phyloP scores from a whole-genome alignment of 805 yeast genomes.

The Candida bentonensis region DNA sequence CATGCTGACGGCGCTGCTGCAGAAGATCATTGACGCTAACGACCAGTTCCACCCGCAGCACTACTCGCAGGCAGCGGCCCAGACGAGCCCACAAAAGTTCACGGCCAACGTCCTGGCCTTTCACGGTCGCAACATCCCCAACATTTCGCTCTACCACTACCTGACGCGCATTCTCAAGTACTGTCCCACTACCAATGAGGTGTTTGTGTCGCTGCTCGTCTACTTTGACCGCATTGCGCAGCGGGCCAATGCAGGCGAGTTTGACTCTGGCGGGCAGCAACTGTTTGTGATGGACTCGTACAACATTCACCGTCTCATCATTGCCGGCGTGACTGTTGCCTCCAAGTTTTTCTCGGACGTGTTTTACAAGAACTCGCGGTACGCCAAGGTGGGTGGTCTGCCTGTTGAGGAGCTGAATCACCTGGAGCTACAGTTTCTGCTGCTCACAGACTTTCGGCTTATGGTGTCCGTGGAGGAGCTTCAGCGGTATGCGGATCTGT shows the following conservation, averaged over 20 bases:
- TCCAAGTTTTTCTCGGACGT: constrained; percentile 91
- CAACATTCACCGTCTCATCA: constrained; percentile 85
- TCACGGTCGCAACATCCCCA: constrained; percentile 93
- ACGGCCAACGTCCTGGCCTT: constrained; percentile 49
- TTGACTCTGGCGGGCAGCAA: constrained; percentile 13
- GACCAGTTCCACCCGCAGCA: constrained; percentile 68
- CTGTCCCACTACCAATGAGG: constrained; percentile 98
- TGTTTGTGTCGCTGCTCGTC: constrained; percentile 75
- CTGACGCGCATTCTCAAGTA: constrained; percentile 82
- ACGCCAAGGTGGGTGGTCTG: constrained; percentile 87
- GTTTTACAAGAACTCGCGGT: constrained; percentile 84
- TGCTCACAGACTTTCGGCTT: constrained; percentile 72
- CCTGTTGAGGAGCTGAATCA: constrained; percentile 74
- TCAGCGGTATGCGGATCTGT: constrained; percentile 76
- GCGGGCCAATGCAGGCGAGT: constrained; percentile 38
- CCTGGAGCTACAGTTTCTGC: constrained; percentile 76
- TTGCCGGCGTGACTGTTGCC: constrained; percentile 90
- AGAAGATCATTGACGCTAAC: constrained; percentile 80
- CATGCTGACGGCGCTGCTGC: constrained; percentile 76
- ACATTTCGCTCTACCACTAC: constrained; percentile 83
- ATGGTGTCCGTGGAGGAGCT: constrained; percentile 83
- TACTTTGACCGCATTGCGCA: constrained; percentile 91
- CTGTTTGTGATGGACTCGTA: constrained; percentile 90
- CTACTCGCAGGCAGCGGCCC: constrained; percentile 23
- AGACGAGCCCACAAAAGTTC: constrained; percentile 13